Percentiles rank a stretch among this genome's conserved stretches.
Conservation (phyloP, 495 filamentous ascomycete genomes). For the Podospora conica region DNA sequence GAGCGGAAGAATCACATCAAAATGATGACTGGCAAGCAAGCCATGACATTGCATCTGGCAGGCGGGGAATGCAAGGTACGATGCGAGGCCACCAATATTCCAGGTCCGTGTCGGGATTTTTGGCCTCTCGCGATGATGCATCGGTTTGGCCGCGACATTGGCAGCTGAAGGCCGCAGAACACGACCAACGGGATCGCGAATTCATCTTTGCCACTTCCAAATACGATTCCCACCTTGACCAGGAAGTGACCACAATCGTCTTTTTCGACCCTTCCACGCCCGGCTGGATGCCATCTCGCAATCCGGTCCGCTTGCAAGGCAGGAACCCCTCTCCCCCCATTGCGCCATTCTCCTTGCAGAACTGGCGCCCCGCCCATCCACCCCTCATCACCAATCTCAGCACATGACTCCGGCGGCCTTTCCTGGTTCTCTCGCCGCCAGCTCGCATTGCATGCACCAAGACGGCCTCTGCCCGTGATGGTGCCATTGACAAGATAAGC, state of each 20-base stretch:
- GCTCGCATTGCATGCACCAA: not conserved
- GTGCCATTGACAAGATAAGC: not conserved
- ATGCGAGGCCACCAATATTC: not conserved
- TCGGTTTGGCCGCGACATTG: not conserved
- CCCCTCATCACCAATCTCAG: not conserved
- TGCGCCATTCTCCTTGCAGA: conserved; percentile 10
- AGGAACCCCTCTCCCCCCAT: not conserved
- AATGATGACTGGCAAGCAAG: not conserved
- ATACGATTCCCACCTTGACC: not conserved
- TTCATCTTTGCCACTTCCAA: not conserved
- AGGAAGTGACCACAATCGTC: too few species aligned
- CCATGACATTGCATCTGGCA: not conserved
- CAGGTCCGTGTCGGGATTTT: too few species aligned
- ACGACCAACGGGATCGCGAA: not conserved
- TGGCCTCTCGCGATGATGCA: not conserved
- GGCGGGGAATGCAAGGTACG: not conserved
- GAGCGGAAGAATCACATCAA: not conserved
- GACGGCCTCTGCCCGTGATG: conserved; percentile 1
- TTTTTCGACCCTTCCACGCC: not conserved
- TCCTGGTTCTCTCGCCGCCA: not conserved
- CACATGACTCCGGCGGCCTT: not conserved
- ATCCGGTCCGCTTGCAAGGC: not conserved
- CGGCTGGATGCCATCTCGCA: not conserved
- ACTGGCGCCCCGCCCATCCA: not conserved
- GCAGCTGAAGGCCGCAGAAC: conserved; percentile 4